phyloP scores from a whole-genome alignment of 495 filamentous ascomycete genomes.

The Entonaema liquescens region DNA sequence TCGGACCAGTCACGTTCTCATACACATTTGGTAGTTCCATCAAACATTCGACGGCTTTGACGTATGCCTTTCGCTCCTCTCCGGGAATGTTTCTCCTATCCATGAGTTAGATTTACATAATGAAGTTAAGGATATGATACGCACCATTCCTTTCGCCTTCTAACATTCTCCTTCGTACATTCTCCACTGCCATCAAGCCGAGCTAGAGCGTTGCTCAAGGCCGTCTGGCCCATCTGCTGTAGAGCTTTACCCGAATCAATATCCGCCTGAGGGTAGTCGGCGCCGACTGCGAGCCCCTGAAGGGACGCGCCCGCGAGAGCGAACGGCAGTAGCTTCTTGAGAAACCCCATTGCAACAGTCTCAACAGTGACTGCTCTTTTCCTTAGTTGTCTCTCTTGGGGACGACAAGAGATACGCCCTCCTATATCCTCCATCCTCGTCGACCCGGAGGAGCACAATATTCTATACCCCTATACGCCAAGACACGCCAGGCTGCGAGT shows the following conservation, averaged over 20 bases:
- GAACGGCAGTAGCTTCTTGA: slow-evolving; percentile 34
- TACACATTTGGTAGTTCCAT: slow-evolving; percentile 49
- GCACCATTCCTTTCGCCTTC: slow-evolving; percentile 58
- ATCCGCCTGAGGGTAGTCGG: slow-evolving; percentile 47
- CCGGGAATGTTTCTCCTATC: slow-evolving; percentile 53
- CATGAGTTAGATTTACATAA: slow-evolving; percentile 13
- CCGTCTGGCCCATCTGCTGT: slow-evolving; percentile 45
- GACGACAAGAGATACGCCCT: slow-evolving; percentile 6
- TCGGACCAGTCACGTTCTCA: slow-evolving; percentile 45
- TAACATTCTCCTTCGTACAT: slow-evolving; percentile 56
- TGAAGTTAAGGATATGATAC: neutral
- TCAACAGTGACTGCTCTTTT: slow-evolving; percentile 15
- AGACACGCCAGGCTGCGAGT: slow-evolving; percentile 28
- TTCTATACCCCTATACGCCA: slow-evolving; percentile 31
- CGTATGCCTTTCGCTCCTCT: slow-evolving; percentile 49
- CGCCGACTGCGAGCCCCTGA: slow-evolving; percentile 34
- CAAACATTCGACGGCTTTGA: slow-evolving; percentile 50
- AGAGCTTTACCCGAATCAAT: slow-evolving; percentile 53
- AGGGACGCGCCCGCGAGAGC: slow-evolving; percentile 40
- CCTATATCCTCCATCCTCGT: slow-evolving; percentile 26
- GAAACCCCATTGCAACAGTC: slow-evolving; percentile 38
- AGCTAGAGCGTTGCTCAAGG: slow-evolving; percentile 48
- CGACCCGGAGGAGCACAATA: slow-evolving; percentile 7
- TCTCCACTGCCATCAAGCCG: slow-evolving; percentile 43
- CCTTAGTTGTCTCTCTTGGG: neutral